Base-by-base conservation (phyloP, 176 grass and related monocot species). In the Ensete ventricosum region DNA sequence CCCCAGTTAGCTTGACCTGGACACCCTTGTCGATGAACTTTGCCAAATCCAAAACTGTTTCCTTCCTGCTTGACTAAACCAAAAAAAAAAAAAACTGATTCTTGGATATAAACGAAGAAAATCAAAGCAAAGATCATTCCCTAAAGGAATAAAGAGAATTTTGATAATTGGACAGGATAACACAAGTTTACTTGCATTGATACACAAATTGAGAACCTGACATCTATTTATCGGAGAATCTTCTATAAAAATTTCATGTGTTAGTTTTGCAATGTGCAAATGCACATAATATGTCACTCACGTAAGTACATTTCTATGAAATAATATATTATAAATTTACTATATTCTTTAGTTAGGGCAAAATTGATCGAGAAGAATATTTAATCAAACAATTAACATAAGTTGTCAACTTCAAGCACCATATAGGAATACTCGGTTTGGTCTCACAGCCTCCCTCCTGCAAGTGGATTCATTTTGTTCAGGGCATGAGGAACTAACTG, bases 21-120 rank as follows among this genome's bases (percentile, higher is more conserved):
- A 96, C 89, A 62, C 93, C 89, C 82, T 92, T 96, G 79, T 92
- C 89, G 59, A 96, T 88, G 75, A 96, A 96, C 82, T 96, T 96
- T 34, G 87, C 93, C 19, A 96, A 79, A 79, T 96, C 87, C 9
- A 96, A 82, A 11, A 89, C 93, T 1, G 93, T 92, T 72, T 96
- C 93, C 76, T 96, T 92, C 83, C 89, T 83, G 23, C 93, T 87
- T 29, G 87, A 89, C 93, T 90, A 76, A 82, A 50, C 52, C 64
- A 80, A 10, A 8, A 54, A 54, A 73, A 7, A 9, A 25, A 29
- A 24, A 12, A 43, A 5, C 8, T 17, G 17, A 43, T 43, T 43
- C 3, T 43, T 43, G 34, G 52, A 57, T 9, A 55, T 7, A 26
- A 43, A 48, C 7, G 23, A 34, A 48, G 11, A 68, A 68, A 12